Base-by-base conservation (phyloP, 371 early-diverging fungal genomes). In the Mycotypha africana region DNA sequence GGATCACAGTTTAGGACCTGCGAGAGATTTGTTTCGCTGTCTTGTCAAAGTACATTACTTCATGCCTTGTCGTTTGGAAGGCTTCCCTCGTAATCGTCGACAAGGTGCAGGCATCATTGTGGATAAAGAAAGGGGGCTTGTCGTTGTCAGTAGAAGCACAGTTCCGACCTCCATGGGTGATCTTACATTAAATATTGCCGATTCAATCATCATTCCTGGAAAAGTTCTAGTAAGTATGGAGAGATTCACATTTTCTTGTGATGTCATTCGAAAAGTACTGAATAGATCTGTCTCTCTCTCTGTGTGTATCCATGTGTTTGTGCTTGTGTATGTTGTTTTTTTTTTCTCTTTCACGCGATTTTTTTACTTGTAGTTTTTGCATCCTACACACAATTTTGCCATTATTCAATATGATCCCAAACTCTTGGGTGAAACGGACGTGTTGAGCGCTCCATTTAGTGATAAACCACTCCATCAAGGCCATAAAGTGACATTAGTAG, bases 381-480 rank as follows among this genome's bases (percentile, higher is more conserved):
- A 92, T 51, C 91, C 91, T n/a, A 83, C 85, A 2, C 90, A 90
- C 41, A 89, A 88, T 53, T 79, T 85, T 49, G 76, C 85, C 1
- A 62, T 92, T 44, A 63, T 89, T 7, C 74, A 76, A 23, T 92
- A 88, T 65, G 86, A 89, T 60, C 87, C 93, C 4, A 63, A 57
- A 25, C 69, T 79, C 16, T 49, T 90, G 34, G 89, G 86, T 30
- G 73, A 78, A 3, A 90, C 91, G 2, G 78, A 85, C 20, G 84
- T 89, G 0, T 51, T 68, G 42, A 71, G 82, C 24, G 84, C 88
- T 15, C 72, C 74, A 2, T 46, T 89, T 23, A 79, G 83, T 45
- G 69, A 76, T 19, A 62, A 61, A 15, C 62, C 68, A 28, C 58
- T 90, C 12, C 69, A 60, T 3, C 89, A 89, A 60, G 78, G 79